Evolutionary conservation across 305 asterid genomes (phyloP), one percentile per base, ranked within the genome.

Genomic region (Ilex paraguariensis): DNA sequence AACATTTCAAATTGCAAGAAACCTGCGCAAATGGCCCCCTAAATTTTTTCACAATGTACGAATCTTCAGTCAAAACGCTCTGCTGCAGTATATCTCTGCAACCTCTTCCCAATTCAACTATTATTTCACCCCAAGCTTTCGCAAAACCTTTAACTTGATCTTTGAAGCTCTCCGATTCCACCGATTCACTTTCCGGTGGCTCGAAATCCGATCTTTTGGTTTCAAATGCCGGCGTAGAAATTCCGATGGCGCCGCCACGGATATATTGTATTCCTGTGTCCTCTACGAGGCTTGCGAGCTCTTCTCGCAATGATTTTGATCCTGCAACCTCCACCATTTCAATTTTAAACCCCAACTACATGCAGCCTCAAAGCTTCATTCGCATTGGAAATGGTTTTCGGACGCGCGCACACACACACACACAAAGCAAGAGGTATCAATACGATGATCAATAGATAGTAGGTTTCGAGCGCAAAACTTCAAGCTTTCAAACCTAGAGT

Each of bases 111-210:
- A 91, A 72, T 56, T 84, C 97, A 59, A 83, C 46, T 67, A 68
- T 74, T 86, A 91, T 66, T 65, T 91, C 96, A 2, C 83, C 93
- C 97, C 97, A 87, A 57, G 97, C 97, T 73, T 64, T 64, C 5
- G 77, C 93, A 68, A 91, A 91, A 31, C 95, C 96, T 63, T 81
- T 75, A 53, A 91, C 74, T 75, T 91, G 97, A 58, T 91, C 95
- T 84, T 77, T 79, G 67, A 86, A 73, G 36, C 87, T 85, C 86
- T 90, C 97, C 44, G 69, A 36, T 52, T 63, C 87, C 57, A 10
- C 75, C 48, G 30, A 76, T 46, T 70, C 79, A 7, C 17, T 51
- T 57, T 31, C 72, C 56, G 64, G 66, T 0, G 65, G 39, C 32
- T 62, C 71, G 31, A 64, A 76, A 58, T 62, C 49, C 74, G 66